Conservation (phyloP, 2,329 filamentous ascomycete genomes). For the Apiospora pterosperma region DNA sequence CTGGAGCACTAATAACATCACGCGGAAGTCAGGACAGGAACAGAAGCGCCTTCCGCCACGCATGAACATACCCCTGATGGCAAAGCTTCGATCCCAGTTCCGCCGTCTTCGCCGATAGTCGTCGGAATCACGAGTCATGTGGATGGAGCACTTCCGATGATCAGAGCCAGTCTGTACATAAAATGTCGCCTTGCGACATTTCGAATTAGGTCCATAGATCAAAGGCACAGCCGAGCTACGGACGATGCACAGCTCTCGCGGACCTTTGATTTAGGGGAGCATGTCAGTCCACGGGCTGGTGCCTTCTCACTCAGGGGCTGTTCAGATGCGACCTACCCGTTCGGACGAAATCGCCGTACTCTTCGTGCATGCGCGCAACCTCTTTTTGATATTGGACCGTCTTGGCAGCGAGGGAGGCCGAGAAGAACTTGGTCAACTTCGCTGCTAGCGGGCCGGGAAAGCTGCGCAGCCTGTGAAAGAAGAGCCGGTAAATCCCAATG, state of each 20-base stretch:
- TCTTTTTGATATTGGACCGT: conserved; percentile 49
- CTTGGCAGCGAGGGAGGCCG: conserved; percentile 47
- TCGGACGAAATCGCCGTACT: conserved; percentile 44
- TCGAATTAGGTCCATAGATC: conserved; percentile 33
- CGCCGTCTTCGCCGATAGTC: conserved; percentile 18
- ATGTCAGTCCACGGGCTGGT: background rate
- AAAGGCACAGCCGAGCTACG: conserved; percentile 18
- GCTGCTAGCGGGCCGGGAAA: conserved; percentile 39
- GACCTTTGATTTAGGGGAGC: conserved; percentile 15
- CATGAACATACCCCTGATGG: conserved; percentile 16
- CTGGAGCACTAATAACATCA: conserved; percentile 13
- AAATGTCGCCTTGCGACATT: conserved; percentile 36
- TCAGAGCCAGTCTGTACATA: conserved; percentile 29
- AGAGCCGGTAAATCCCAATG: conserved; percentile 32
- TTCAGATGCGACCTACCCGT: conserved; percentile 14
- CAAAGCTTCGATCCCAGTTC: conserved; percentile 22
- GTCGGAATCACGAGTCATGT: conserved; percentile 30
- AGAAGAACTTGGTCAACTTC: conserved; percentile 36
- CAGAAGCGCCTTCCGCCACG: background rate
- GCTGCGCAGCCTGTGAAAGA: conserved; percentile 35
- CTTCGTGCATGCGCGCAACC: conserved; percentile 45
- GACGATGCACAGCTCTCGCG: conserved; percentile 28
- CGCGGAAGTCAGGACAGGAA: background rate
- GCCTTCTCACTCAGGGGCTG: background rate
- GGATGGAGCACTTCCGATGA: conserved; percentile 31